Percentiles rank a stretch among this genome's conserved stretches.
Conservation (phyloP, 75 land plant species). For the Isoetes taiwanensis region DNA sequence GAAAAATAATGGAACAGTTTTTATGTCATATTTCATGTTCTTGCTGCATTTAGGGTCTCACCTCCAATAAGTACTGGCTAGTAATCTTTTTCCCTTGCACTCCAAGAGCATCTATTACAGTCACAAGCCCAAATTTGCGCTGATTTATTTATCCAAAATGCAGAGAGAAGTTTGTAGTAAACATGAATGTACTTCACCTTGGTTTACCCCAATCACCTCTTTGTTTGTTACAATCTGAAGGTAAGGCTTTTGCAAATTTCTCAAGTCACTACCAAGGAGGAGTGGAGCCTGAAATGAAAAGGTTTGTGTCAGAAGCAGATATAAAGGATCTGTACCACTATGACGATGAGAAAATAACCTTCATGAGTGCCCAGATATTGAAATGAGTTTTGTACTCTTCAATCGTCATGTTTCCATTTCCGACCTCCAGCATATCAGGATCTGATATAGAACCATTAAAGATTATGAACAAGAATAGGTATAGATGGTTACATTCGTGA, state of each 20-base stretch:
- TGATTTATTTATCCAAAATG: neutral
- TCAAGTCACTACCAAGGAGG: neutral
- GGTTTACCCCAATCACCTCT: neutral
- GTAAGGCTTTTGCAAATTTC: neutral
- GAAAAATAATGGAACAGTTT: neutral
- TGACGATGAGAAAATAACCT: too few species aligned
- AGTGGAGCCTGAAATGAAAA: neutral
- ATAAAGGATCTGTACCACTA: too few species aligned
- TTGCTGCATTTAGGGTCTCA: neutral
- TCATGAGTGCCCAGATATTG: neutral
- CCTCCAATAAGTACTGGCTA: neutral
- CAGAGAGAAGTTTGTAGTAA: neutral
- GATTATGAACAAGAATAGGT: too few species aligned
- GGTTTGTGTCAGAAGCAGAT: too few species aligned
- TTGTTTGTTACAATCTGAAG: neutral
- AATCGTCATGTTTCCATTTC: neutral
- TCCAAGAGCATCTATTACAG: neutral
- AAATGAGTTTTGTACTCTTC: conserved; percentile 3
- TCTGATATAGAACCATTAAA: neutral
- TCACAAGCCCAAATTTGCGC: neutral
- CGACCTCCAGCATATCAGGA: conserved; percentile 7
- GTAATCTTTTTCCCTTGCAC: neutral
- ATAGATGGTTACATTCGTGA: too few species aligned
- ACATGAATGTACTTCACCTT: neutral
- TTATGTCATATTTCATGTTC: neutral